Evolutionary conservation across 176 grass and related monocot genomes (phyloP), one percentile per base, ranked within the genome.

Genomic region (Cymbopogon citratus): DNA sequence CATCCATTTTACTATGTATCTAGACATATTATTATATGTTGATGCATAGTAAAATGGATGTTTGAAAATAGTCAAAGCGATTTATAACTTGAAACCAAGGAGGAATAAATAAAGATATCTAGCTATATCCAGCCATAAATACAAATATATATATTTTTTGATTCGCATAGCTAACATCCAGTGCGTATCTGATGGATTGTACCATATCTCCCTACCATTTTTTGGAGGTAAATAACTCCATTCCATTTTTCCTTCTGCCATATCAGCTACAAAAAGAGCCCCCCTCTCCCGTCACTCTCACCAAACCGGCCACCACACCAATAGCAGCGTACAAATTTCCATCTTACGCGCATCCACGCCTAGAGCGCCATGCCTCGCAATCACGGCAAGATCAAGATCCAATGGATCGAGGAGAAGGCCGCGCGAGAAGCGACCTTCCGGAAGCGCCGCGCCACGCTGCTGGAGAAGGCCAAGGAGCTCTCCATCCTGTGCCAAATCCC

Each of bases 391-490:
- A n/a, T 84, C 12, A 80, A 67, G 27, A 12, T 85, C 43, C 71
- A 49, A 21, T 84, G 54, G 68, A 80, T 89, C 27, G 0, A 2
- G 3, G n/a, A 70, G 49, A 62, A 70, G 2, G 15, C 9, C 0
- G 16, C 24, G 21, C 63, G 82, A n/a, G 34, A 12, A 49, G 26
- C 70, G 9, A 1, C 81, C 4, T 81, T 85, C 61, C 61, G 48
- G 76, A 85, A 65, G 61, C 54, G 87, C 23, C 31, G 33, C 21
- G 63, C 27, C 49, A 64, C 51, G 2, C 28, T 89, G 61, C 36
- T 85, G 36, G 67, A 77, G 48, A 89, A 82, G 73, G 63, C 71
- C 5, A 46, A 14, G 15, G 73, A 83, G 71, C 73, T 86, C 1
- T 24, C 81, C 12, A 57, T n/a, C 2, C 41, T 87, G 1, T 91